A percentile compares a stretch with the other conserved stretches of the same genome.
Conservation (phyloP, 2,329 filamentous ascomycete genomes). For the Sporothrix humicola region DNA sequence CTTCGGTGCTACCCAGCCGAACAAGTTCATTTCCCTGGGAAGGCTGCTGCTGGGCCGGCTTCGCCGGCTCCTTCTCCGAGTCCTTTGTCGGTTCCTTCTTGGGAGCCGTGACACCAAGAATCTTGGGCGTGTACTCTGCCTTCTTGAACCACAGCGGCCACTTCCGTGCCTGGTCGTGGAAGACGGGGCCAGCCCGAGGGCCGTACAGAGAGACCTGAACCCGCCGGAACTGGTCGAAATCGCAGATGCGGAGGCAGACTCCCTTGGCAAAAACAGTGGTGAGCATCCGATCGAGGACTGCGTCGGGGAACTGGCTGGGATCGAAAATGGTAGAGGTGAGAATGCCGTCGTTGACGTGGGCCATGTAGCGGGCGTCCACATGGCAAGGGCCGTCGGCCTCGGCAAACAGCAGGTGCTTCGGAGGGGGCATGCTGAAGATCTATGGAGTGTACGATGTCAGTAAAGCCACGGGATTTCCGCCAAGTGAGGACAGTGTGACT, state of each 20-base stretch:
- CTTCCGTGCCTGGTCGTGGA: constrained; percentile 34
- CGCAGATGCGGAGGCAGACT: constrained; percentile 42
- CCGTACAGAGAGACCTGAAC: constrained; percentile 39
- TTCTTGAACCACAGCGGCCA: constrained; percentile 34
- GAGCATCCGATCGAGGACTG: constrained; percentile 34
- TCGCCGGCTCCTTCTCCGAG: background rate
- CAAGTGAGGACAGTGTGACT: background rate
- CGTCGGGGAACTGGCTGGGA: constrained; percentile 34
- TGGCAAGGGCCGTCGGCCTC: constrained; percentile 38
- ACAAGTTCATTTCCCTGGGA: background rate
- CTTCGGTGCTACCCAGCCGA: background rate
- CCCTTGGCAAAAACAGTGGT: constrained; percentile 37
- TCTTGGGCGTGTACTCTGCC: constrained; percentile 34
- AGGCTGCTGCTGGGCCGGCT: background rate
- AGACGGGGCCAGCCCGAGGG: constrained; percentile 37
- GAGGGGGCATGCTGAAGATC: constrained; percentile 4
- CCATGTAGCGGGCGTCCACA: constrained; percentile 42
- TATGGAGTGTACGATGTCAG: background rate
- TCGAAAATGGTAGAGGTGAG: constrained; percentile 43
- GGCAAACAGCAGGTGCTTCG: constrained; percentile 40
- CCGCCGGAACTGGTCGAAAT: constrained; percentile 33
- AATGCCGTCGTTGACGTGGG: constrained; percentile 42
- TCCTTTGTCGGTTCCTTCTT: background rate
- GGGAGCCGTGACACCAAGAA: background rate
- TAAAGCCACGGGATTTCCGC: background rate